Percentiles rank a stretch among this genome's conserved stretches.
These are phyloP conservation scores for Pseudocercospora vitis DNA, from an alignment of 2,329 filamentous ascomycete genomes.

Conservation along the genomic window DNA sequence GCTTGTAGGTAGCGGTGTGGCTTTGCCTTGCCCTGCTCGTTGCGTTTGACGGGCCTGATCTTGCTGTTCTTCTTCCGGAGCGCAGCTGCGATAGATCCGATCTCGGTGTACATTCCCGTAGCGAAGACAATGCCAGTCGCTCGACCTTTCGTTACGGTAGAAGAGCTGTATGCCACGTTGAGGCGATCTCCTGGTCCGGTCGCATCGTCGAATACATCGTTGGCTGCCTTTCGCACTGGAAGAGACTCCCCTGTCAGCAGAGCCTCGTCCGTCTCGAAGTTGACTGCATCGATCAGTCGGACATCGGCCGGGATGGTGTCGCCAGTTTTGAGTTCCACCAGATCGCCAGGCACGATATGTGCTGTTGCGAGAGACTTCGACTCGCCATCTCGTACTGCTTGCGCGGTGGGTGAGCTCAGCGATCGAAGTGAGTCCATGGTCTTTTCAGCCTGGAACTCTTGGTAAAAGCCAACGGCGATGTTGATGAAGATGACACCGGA, in stretches of 20 bases:
- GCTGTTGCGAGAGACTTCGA: conserved; percentile 43
- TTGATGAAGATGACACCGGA: conserved; percentile 49
- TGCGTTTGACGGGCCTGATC: conserved; percentile 43
- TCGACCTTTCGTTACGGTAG: conserved; percentile 69
- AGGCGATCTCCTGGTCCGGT: conserved; percentile 66
- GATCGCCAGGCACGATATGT: conserved; percentile 50
- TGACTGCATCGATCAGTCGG: conserved; percentile 47
- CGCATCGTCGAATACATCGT: conserved; percentile 53
- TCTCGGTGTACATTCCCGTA: conserved; percentile 72
- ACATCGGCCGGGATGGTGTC: conserved; percentile 54
- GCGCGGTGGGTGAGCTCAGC: conserved; percentile 49
- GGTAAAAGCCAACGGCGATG: conserved; percentile 48
- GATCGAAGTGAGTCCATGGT: conserved; percentile 52
- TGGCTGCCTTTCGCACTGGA: conserved; percentile 65
- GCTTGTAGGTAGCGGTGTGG: conserved; percentile 49
- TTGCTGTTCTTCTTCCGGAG: conserved; percentile 61
- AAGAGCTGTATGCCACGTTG: conserved; percentile 71
- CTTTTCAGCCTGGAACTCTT: conserved; percentile 51
- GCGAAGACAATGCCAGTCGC: conserved; percentile 67
- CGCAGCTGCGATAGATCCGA: conserved; percentile 71
- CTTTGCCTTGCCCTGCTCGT: conserved; percentile 35
- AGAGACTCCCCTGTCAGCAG: conserved; percentile 72
- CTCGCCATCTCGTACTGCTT: conserved; percentile 49
- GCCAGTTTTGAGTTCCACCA: conserved; percentile 49
- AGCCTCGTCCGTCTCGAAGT: conserved; percentile 76